These are phyloP conservation scores for Fusarium globosum DNA, from an alignment of 2,329 filamentous ascomycete species.

Conservation along the genomic window DNA sequence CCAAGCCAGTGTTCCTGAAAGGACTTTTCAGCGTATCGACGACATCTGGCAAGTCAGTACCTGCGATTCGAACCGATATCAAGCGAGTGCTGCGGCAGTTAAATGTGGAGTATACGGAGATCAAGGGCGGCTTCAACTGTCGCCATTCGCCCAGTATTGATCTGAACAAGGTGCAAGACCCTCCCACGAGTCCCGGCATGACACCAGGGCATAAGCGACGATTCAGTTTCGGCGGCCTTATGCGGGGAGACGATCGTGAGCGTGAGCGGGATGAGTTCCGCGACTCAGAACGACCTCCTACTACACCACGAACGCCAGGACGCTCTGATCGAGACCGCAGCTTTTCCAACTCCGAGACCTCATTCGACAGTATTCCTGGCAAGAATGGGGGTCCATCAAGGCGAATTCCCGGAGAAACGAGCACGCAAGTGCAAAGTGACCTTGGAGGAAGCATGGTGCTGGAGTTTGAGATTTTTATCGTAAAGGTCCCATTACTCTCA, in stretches of 20 bases:
- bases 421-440: slow-evolving; percentile 90
- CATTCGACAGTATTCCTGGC: slow-evolving; percentile 76
- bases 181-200: slow-evolving; percentile 67
- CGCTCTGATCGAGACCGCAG: slow-evolving; percentile 71
- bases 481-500: slow-evolving; percentile 93
- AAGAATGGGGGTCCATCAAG: slow-evolving; percentile 63
- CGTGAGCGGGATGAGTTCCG: slow-evolving; percentile 78
- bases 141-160: slow-evolving; percentile 91
- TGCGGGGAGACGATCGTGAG: slow-evolving; percentile 68
- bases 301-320: slow-evolving; percentile 57
- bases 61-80: slow-evolving; percentile 87
- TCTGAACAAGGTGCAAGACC: slow-evolving; percentile 76
- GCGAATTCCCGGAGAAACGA: slow-evolving; percentile 83
- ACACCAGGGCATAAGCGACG: slow-evolving; percentile 74
- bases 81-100: slow-evolving; percentile 89
- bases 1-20: slow-evolving; percentile 95
- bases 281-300: slow-evolving; percentile 62
- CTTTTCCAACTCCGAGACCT: slow-evolving; percentile 88
- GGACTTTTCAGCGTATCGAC: slow-evolving; percentile 97
- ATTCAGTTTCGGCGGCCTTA: slow-evolving; percentile 83
- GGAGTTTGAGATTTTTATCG: slow-evolving; percentile 95
- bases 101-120: slow-evolving; percentile 90
- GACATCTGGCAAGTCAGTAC: slow-evolving; percentile 89
- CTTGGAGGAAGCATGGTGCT: slow-evolving; percentile 85
- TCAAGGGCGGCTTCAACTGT: slow-evolving; percentile 93